These are phyloP conservation scores for Huiozyma sinensis DNA, from an alignment of 805 yeast species.

Conservation along the genomic window DNA sequence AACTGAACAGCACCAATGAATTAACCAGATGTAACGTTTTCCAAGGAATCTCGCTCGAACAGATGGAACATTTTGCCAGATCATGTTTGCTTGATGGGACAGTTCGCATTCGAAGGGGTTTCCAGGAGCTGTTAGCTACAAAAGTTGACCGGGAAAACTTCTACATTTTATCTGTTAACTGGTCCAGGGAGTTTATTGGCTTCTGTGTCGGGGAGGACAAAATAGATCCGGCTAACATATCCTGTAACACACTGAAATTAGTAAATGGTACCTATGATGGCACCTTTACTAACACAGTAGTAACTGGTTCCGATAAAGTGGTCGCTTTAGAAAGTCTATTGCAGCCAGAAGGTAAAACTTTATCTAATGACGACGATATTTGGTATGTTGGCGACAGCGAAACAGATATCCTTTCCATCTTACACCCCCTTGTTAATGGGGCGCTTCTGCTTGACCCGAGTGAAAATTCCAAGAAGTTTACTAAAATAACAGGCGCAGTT, in stretches of 20 bases:
- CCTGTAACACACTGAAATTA: slow-evolving; percentile 17
- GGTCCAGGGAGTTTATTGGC: slow-evolving; percentile 23
- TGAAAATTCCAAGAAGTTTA: slow-evolving; percentile 12
- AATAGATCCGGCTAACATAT: slow-evolving; percentile 7
- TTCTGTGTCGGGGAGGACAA: slow-evolving; percentile 6
- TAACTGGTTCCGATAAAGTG: slow-evolving; percentile 24
- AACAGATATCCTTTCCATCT: slow-evolving; percentile 20
- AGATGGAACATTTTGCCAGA: slow-evolving; percentile 9
- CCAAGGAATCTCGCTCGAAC: slow-evolving; percentile 8
- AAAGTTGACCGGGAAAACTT: slow-evolving; percentile 2
- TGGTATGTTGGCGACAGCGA: slow-evolving; percentile 29
- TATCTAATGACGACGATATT: neutral
- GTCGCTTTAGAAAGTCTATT: slow-evolving; percentile 6
- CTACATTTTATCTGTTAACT: slow-evolving; percentile 22
- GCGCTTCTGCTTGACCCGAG: slow-evolving; percentile 16
- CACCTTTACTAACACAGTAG: slow-evolving; percentile 12
- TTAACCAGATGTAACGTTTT: slow-evolving; percentile 12
- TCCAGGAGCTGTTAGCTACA: slow-evolving; percentile 4
- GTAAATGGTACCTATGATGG: slow-evolving; percentile 14
- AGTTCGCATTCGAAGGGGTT: slow-evolving; percentile 9
- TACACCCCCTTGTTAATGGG: slow-evolving; percentile 22
- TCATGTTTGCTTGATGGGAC: neutral
- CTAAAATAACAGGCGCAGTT: slow-evolving; percentile 8
- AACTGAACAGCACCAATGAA: slow-evolving; percentile 18
- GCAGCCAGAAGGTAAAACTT: neutral